Evolutionary conservation across 805 yeast species (phyloP).

Genomic region (Wickerhamiella azyma): DNA sequence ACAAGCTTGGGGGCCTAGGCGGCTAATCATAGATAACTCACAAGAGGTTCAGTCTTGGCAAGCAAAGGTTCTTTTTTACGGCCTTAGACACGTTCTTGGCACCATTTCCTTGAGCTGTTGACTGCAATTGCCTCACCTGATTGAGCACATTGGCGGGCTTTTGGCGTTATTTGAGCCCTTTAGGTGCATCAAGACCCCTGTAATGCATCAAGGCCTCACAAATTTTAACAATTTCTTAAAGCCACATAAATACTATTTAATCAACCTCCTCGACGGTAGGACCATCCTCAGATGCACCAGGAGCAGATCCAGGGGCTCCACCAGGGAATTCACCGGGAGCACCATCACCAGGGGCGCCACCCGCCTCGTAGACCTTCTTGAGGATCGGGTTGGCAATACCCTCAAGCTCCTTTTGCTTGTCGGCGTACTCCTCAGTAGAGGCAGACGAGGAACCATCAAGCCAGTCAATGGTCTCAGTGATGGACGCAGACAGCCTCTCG

Average conservation of each 20-base stretch:
- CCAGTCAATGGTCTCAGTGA: slow-evolving; percentile 38
- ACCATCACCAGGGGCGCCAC: slow-evolving; percentile 57
- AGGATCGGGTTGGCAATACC: slow-evolving; percentile 85
- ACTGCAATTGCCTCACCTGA: no score
- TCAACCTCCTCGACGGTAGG: slow-evolving; percentile 79
- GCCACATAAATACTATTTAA: slow-evolving; percentile 25
- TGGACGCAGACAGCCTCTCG: slow-evolving; percentile 21
- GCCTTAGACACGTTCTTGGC: no score
- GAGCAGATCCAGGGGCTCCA: slow-evolving; percentile 39
- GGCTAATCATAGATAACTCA: no score
- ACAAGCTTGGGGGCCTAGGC: no score
- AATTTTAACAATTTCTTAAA: no score
- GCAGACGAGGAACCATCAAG: slow-evolving; percentile 86
- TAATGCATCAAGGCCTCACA: not conserved
- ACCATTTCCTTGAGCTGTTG: no score
- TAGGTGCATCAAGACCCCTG: not conserved
- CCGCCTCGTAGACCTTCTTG: slow-evolving; percentile 60
- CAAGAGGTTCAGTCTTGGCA: no score
- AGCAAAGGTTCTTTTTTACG: no score
- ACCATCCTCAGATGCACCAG: slow-evolving; percentile 40
- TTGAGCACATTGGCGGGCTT: no score
- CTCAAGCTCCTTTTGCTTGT: slow-evolving; percentile 72
- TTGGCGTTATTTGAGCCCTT: not conserved
- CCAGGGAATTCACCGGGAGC: slow-evolving; percentile 55
- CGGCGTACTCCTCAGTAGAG: slow-evolving; percentile 88